phyloP scores from a whole-genome alignment of 2,329 filamentous ascomycete species.

The Trichoderma endophyticum region DNA sequence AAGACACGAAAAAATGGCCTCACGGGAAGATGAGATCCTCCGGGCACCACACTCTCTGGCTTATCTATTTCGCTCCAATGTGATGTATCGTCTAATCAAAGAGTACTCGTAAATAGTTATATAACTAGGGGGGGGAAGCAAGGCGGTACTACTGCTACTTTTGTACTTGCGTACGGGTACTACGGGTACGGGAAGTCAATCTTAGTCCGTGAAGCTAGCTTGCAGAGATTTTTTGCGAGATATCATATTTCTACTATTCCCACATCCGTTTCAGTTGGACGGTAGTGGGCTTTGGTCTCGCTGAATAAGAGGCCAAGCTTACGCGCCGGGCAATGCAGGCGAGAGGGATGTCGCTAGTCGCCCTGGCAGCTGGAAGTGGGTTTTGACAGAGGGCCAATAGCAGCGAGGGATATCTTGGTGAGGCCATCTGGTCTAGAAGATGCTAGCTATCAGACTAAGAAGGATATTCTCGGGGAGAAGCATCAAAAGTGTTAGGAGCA shows the following conservation, averaged over 20 bases:
- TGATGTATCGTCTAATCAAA: neutral
- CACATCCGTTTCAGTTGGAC: neutral
- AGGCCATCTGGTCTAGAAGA: neutral
- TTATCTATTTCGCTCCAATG: neutral
- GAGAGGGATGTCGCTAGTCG: neutral
- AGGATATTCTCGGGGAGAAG: neutral
- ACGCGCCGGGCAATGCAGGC: conserved; percentile 11
- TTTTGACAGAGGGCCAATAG: neutral
- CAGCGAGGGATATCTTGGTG: neutral
- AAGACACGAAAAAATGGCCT: neutral
- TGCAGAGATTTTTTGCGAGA: neutral
- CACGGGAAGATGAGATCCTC: neutral
- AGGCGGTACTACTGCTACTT: neutral
- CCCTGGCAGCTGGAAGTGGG: neutral
- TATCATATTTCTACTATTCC: neutral
- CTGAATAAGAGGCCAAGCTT: conserved; percentile 1
- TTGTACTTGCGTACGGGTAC: neutral
- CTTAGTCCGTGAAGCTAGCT: neutral
- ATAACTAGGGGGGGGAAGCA: neutral
- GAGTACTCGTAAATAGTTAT: neutral
- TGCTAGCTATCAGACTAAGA: neutral
- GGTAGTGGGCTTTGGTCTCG: neutral
- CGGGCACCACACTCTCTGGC: neutral
- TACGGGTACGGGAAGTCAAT: conserved; percentile 1
- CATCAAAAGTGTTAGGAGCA: neutral